phyloP scores from a whole-genome alignment of 768 basidiomycete species.

The Erythrobasidium yunnanense region DNA sequence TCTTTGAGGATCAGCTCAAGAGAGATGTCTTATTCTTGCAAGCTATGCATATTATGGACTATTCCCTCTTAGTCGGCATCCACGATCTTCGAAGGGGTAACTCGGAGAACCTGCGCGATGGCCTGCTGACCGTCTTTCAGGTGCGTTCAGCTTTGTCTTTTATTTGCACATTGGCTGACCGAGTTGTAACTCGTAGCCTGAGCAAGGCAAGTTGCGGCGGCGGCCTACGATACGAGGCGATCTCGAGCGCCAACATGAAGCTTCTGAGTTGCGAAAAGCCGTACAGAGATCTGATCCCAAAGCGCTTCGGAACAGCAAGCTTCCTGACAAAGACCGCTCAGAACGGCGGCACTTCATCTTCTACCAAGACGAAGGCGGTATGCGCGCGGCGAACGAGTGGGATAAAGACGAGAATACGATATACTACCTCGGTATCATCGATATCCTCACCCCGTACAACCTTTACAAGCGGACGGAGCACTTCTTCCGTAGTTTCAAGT shows the following conservation, averaged over 20 bases:
- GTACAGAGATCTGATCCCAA: constrained; percentile 74
- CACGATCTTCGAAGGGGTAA: constrained; percentile 87
- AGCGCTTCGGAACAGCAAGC: constrained; percentile 48
- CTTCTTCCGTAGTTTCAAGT: constrained; percentile 78
- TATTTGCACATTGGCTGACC: constrained; percentile 16
- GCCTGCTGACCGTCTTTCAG: constrained; percentile 83
- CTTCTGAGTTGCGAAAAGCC: constrained; percentile 70
- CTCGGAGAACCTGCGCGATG: constrained; percentile 76
- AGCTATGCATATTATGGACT: constrained; percentile 83
- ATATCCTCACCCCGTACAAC: constrained; percentile 85
- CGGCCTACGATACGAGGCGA: constrained; percentile 51
- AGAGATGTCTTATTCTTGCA: constrained; percentile 79
- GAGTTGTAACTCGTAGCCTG: constrained; percentile 49
- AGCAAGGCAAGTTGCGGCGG: constrained; percentile 53
- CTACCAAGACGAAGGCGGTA: constrained; percentile 91
- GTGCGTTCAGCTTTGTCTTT: constrained; percentile 47
- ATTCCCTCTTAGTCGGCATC: constrained; percentile 83
- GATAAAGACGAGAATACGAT: constrained; percentile 58
- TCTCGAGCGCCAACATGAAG: constrained; percentile 55
- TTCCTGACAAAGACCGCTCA: constrained; percentile 57
- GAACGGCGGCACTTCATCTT: constrained; percentile 68
- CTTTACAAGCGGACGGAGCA: constrained; percentile 68
- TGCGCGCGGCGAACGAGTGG: constrained; percentile 75
- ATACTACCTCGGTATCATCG: constrained; percentile 59
- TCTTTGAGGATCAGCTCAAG: constrained; percentile 79